Conservation (phyloP, 2,329 filamentous ascomycete species). For the Ophiostoma triangulosporum region DNA sequence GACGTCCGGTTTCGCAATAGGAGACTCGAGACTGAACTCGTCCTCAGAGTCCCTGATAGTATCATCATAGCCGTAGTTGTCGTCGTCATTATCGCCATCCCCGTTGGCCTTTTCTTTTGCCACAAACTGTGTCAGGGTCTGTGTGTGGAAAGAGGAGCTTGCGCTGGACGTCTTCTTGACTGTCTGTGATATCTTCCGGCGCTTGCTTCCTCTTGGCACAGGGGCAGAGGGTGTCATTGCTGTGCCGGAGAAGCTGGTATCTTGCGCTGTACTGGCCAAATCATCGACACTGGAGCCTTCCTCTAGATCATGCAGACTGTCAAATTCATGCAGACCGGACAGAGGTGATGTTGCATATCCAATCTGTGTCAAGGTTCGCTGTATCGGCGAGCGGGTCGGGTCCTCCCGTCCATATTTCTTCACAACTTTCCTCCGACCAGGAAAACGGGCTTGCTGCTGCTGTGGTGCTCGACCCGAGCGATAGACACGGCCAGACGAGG, state of each 20-base stretch:
- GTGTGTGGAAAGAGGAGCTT: slow-evolving; percentile 17
- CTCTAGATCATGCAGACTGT: not conserved
- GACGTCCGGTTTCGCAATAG: not conserved
- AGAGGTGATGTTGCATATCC: slow-evolving; percentile 14
- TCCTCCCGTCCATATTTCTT: not conserved
- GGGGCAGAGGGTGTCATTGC: not conserved
- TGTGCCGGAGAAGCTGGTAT: not conserved
- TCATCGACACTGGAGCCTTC: slow-evolving; percentile 6
- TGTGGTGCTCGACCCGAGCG: slow-evolving; percentile 14
- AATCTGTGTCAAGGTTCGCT: slow-evolving; percentile 24
- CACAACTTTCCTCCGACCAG: slow-evolving; percentile 14
- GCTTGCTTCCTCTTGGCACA: not conserved
- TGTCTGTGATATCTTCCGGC: not conserved
- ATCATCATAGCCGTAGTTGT: slow-evolving; percentile 3
- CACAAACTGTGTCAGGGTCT: slow-evolving; percentile 23
- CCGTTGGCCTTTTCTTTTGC: slow-evolving; percentile 6
- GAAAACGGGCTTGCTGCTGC: slow-evolving; percentile 20
- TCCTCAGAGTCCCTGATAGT: slow-evolving; percentile 13
- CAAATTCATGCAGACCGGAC: slow-evolving; percentile 6
- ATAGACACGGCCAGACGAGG: slow-evolving; percentile 14
- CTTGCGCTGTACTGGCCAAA: slow-evolving; percentile 2
- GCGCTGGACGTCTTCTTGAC: not conserved
- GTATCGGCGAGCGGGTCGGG: slow-evolving; percentile 13
- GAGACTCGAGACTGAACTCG: slow-evolving; percentile 10
- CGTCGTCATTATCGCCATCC: slow-evolving; percentile 9